A percentile compares a stretch with the other conserved stretches of the same genome.
These are phyloP conservation scores for Sindora glabra DNA, from an alignment of 306 rosid species.

Conservation along the genomic window DNA sequence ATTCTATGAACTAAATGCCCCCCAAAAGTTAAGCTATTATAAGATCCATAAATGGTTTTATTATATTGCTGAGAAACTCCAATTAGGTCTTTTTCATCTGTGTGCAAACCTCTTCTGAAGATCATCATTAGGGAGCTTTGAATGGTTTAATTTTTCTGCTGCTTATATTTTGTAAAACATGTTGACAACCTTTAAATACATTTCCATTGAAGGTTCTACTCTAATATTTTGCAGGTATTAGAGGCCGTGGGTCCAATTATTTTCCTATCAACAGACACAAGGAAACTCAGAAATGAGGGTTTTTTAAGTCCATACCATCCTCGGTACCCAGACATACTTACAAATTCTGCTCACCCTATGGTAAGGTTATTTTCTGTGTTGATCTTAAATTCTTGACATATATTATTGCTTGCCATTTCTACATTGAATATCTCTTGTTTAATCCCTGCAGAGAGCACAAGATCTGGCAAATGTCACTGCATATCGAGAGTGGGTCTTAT, in stretches of 20 bases:
- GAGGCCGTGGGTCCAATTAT: conserved; percentile 98
- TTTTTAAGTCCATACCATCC: conserved; percentile 98
- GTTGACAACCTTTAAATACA: conserved; percentile 16
- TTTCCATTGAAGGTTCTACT: neutral
- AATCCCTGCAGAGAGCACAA: conserved; percentile 78
- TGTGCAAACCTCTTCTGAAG: too few relatives aligned
- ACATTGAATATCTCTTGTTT: conserved; percentile 8
- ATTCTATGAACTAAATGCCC: too few relatives aligned
- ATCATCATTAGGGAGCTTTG: too few relatives aligned
- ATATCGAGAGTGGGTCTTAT: conserved; percentile 94
- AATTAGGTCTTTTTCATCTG: too few relatives aligned
- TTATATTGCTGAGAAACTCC: too few relatives aligned
- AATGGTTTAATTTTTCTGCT: too few relatives aligned
- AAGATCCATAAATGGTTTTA: too few relatives aligned
- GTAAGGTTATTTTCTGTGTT: conserved; percentile 29
- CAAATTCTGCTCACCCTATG: conserved; percentile 98
- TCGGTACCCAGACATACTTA: conserved; percentile 96
- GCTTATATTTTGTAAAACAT: too few relatives aligned
- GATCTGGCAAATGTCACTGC: conserved; percentile 97
- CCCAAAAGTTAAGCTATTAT: too few relatives aligned
- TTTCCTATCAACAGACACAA: conserved; percentile 90
- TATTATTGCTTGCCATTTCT: conserved; percentile 11
- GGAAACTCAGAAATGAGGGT: conserved; percentile 97
- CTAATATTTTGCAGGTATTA: conserved; percentile 55
- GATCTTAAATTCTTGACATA: conserved; percentile 12